A percentile compares a stretch with the other conserved stretches of the same genome.
phyloP scores from a whole-genome alignment of 805 yeast species.

The Saccharomyces kudriavzevii region DNA sequence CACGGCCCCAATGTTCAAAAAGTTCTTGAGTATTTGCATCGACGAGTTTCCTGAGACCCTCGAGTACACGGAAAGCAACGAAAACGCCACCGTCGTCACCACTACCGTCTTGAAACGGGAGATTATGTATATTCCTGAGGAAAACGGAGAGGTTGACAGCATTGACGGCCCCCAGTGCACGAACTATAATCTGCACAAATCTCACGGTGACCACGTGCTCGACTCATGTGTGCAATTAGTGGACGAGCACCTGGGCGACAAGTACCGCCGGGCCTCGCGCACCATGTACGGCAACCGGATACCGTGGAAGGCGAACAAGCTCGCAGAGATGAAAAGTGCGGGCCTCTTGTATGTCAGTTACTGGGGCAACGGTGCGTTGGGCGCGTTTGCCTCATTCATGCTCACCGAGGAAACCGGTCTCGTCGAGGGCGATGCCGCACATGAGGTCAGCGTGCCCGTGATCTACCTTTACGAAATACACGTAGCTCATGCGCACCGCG shows the following conservation, averaged over 20 bases:
- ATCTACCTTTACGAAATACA: slow-evolving; percentile 29
- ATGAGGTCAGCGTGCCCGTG: slow-evolving; percentile 7
- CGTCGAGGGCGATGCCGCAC: not conserved
- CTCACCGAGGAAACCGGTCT: slow-evolving; percentile 20
- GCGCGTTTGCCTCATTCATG: slow-evolving; percentile 21
- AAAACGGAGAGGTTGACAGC: not conserved
- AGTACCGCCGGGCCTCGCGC: slow-evolving; percentile 12
- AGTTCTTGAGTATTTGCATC: not conserved
- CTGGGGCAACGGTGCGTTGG: slow-evolving; percentile 3
- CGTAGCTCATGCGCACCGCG: slow-evolving; percentile 9
- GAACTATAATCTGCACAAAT: not conserved
- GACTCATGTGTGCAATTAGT: slow-evolving; percentile 1
- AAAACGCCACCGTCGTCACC: not conserved
- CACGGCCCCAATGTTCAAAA: not conserved
- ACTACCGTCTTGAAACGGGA: not conserved
- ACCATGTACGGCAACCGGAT: slow-evolving; percentile 15
- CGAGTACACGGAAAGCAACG: not conserved
- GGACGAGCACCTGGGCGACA: slow-evolving; percentile 20
- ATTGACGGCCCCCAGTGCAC: not conserved
- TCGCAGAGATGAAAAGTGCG: slow-evolving; percentile 22
- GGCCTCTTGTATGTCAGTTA: slow-evolving; percentile 24
- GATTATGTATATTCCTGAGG: not conserved
- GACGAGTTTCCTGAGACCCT: not conserved
- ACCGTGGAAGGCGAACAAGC: slow-evolving; percentile 22
- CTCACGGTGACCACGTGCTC: not conserved